Base-by-base conservation (phyloP, 495 filamentous ascomycete species). In the Astrothelium subdiscretum region DNA sequence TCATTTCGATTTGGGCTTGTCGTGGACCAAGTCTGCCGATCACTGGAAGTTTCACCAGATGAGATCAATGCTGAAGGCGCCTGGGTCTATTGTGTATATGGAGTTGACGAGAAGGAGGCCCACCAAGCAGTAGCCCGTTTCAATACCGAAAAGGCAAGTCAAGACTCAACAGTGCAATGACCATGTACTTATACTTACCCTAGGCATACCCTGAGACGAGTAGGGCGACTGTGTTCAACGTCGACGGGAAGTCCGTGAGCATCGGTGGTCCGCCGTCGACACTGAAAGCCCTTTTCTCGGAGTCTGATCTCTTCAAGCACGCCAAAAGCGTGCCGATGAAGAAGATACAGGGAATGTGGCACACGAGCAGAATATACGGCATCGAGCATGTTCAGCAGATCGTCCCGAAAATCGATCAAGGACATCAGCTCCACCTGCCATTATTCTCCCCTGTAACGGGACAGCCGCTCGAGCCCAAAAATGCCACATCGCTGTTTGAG, bases 191-290 rank as follows among this genome's bases (percentile, higher is more conserved):
- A 69, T 68, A 57, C 72, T 76, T 29, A 65, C 58, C 1, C 15
- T 38, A 61, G 29, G 42, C 24, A 43, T 59, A 20, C n/a, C 42
- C 61, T 38, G 32, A 67, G 3, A 32, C 63, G 22, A 72, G 65
- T 38, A 72, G 74, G 40, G 66, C 76, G 15, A 76, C 74, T 65
- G 71, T 77, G 42, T 77, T 75, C 62, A 73, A 72, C 31, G 66
- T 66, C 1, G 69, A 68, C 27, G 60, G 62, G 6, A 72, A 65
- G 2, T 74, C 76, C 1, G 68, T 76, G 1, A 77, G 68, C 20
- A 63, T 80, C 15, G 78, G 69, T 63, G 78, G 77, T 0, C 78
- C 78, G 42, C 78, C 78, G 0, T 69, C 74, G 5, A 66, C 74
- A 10, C 59, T 78, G 1, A 72, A 71, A 57, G 65, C 60, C n/a